Evolutionary conservation across 345 rosid species (phyloP).

Genomic region (Eucalyptus dawsonii): DNA sequence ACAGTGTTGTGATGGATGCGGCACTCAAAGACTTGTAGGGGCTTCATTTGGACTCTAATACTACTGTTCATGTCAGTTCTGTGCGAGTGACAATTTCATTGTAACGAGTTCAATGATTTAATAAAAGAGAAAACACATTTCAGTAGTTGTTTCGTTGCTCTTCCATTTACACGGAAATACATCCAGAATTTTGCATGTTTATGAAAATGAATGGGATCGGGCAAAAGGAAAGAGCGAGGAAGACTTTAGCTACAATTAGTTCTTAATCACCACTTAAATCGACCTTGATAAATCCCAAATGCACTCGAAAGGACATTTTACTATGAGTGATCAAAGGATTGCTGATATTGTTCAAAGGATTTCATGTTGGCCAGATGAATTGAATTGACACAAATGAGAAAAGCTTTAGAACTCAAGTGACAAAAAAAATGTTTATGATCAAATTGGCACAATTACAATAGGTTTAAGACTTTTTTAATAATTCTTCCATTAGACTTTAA

Average conservation of each 20-base stretch:
- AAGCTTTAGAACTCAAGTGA: no score
- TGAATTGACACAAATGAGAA: no score
- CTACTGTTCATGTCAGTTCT: background rate
- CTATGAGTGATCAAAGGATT: background rate
- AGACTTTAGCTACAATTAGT: background rate
- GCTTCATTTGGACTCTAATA: background rate
- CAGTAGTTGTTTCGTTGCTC: background rate
- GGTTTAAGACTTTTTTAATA: rapidly evolving
- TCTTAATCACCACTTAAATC: background rate
- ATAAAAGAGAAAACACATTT: background rate
- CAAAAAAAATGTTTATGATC: no score
- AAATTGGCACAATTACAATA: no score
- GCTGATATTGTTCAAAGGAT: background rate
- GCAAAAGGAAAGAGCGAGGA: background rate
- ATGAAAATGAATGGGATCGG: background rate
- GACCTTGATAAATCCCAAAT: background rate
- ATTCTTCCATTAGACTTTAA: background rate
- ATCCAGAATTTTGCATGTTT: background rate
- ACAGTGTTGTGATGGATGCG: background rate
- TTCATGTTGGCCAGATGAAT: no score
- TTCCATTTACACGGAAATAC: background rate
- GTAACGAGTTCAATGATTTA: background rate
- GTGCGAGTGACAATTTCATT: background rate
- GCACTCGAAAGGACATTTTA: background rate
- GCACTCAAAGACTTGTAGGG: background rate